Conservation (phyloP, 164 flowering plant species). For the Amborella trichopoda region DNA sequence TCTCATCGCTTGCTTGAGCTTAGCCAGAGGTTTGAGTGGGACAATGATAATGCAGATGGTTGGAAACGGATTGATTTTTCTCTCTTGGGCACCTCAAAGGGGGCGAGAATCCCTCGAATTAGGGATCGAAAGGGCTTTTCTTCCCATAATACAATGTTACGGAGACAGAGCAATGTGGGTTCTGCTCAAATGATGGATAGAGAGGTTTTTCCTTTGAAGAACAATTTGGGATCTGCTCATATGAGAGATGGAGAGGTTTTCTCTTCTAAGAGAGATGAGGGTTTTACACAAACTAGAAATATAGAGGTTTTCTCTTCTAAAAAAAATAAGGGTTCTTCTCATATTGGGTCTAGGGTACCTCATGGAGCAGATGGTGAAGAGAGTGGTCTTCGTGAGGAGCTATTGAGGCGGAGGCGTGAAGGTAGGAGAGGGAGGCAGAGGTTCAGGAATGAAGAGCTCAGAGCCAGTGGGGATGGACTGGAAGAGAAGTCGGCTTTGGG, state of each 20-base stretch:
- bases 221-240: too few species aligned
- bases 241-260: too few species aligned
- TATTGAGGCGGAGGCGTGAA: slow-evolving; percentile 12
- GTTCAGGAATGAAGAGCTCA: slow-evolving; percentile 10
- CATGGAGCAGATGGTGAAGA: slow-evolving; percentile 2
- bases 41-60: slow-evolving; percentile 44
- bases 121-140: not conserved
- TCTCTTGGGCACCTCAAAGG: slow-evolving; percentile 64
- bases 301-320: too few species aligned
- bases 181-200: not conserved
- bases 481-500: not conserved
- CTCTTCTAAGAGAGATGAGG: too few species aligned
- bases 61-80: slow-evolving; percentile 56
- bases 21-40: slow-evolving; percentile 73
- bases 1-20: slow-evolving; percentile 31
- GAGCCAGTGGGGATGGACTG: not conserved
- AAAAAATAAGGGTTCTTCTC: too few species aligned
- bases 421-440: slow-evolving; percentile 21
- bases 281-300: too few species aligned
- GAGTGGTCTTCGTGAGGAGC: slow-evolving; percentile 2
- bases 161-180: not conserved
- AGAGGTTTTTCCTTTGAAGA: too few species aligned
- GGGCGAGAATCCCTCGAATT: slow-evolving; percentile 54
- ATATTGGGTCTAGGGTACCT: too few species aligned
- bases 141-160: not conserved